These are phyloP conservation scores for Immersiporthe knoxdaviesiana DNA, from an alignment of 2,329 filamentous ascomycete genomes.

Conservation along the genomic window DNA sequence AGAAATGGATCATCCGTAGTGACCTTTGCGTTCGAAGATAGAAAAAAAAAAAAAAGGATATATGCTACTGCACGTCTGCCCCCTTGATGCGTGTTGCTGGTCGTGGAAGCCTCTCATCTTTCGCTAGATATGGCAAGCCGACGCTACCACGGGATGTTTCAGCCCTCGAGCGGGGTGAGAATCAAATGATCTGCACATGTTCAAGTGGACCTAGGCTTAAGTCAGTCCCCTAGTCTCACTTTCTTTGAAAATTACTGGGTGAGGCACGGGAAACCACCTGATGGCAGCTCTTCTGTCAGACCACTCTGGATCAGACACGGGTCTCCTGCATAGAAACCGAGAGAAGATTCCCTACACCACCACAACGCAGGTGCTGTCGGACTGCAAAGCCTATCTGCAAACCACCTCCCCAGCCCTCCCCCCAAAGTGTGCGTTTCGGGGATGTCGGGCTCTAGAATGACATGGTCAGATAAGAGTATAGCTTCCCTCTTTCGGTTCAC, in stretches of 20 bases:
- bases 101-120: not conserved
- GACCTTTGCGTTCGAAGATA: conserved; percentile 61
- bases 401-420: not conserved
- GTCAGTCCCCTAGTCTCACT: not conserved
- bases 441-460: not conserved
- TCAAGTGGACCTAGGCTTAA: not conserved
- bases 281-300: not conserved
- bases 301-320: not conserved
- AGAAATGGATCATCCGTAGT: conserved; percentile 76
- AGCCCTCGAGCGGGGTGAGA: not conserved
- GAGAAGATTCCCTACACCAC: not conserved
- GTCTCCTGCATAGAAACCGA: not conserved
- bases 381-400: not conserved
- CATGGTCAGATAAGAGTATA: not conserved
- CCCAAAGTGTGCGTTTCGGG: not conserved
- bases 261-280: not conserved
- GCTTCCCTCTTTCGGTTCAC: not conserved
- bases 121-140: not conserved
- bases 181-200: not conserved
- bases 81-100: not conserved
- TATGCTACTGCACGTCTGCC: not conserved
- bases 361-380: not conserved
- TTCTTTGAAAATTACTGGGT: not conserved
- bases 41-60: no score
- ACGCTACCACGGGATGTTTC: not conserved